A percentile compares a stretch with the other conserved stretches of the same genome.
Conservation (phyloP, 139 green algal species). For the Nannochloris sp. region DNA sequence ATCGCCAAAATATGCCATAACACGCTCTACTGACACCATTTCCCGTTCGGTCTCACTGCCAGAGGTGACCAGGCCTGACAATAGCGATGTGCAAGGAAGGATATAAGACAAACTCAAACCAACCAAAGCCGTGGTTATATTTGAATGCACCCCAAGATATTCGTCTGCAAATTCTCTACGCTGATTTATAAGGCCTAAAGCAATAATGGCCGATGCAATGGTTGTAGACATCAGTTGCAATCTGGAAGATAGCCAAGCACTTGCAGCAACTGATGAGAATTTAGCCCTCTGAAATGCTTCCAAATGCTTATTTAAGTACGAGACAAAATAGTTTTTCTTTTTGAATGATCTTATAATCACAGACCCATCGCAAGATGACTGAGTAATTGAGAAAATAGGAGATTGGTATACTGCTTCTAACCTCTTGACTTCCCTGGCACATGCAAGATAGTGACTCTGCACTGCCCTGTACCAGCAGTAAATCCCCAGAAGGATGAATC, state of each 20-base stretch:
- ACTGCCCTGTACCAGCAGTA: slow-evolving; percentile 36
- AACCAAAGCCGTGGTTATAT: slow-evolving; percentile 32
- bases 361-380: slow-evolving; percentile 36
- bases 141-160: background rate
- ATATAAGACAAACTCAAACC: slow-evolving; percentile 69
- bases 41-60: slow-evolving; percentile 69
- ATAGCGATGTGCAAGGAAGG: slow-evolving; percentile 63
- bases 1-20: slow-evolving; percentile 14
- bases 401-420: slow-evolving; percentile 56
- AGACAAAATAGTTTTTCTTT: slow-evolving; percentile 34
- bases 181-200: slow-evolving; percentile 31
- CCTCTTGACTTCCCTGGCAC: slow-evolving; percentile 54
- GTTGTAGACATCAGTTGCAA: slow-evolving; percentile 70
- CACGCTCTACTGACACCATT: slow-evolving; percentile 74
- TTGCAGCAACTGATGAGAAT: slow-evolving; percentile 18
- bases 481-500: slow-evolving; percentile 47
- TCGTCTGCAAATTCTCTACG: background rate
- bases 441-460: slow-evolving; percentile 53
- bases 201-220: slow-evolving; percentile 46
- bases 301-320: slow-evolving; percentile 14
- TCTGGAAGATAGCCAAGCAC: slow-evolving; percentile 60
- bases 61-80: slow-evolving; percentile 61
- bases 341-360: slow-evolving; percentile 43
- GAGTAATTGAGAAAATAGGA: slow-evolving; percentile 59
- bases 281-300: slow-evolving; percentile 34